Percentiles rank a stretch among this genome's conserved stretches.
phyloP scores from a whole-genome alignment of 495 filamentous ascomycete genomes.

The Jackrogersella minutella region DNA sequence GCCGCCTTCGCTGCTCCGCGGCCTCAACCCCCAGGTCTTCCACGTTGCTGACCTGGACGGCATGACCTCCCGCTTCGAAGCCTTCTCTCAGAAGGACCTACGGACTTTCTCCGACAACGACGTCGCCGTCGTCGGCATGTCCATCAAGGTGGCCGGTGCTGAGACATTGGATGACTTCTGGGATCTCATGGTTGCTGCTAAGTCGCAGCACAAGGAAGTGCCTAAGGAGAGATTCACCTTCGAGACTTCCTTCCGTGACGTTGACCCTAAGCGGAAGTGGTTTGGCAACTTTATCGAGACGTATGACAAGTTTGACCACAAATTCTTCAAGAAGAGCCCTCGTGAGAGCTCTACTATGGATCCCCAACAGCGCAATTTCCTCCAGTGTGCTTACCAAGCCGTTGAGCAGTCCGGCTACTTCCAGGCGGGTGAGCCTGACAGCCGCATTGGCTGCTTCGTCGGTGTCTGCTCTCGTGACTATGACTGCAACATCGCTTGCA shows the following conservation, averaged over 20 bases:
- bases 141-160: constrained; percentile 50
- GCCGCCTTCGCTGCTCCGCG: constrained; percentile 28
- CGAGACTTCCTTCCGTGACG: constrained; percentile 29
- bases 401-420: constrained; percentile 51
- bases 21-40: constrained; percentile 28
- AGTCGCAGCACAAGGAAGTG: constrained; percentile 36
- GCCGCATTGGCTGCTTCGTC: constrained; percentile 46
- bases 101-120: constrained; percentile 37
- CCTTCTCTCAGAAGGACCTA: constrained; percentile 12
- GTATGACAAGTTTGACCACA: constrained; percentile 55
- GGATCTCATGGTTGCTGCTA: constrained; percentile 42
- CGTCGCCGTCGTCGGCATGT: constrained; percentile 57
- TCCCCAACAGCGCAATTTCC: constrained; percentile 55
- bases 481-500: constrained; percentile 44
- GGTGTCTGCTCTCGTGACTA: constrained; percentile 43
- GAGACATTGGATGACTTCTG: constrained; percentile 55
- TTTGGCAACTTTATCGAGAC: constrained; percentile 45
- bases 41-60: constrained; percentile 26
- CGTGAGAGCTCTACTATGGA: constrained; percentile 57
- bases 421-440: constrained; percentile 16
- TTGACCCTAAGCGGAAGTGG: constrained; percentile 35
- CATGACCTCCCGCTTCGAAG: constrained; percentile 14
- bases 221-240: constrained; percentile 31
- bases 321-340: constrained; percentile 58
- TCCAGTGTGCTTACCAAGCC: constrained; percentile 59